phyloP scores from a whole-genome alignment of 2,329 filamentous ascomycete genomes.

The Talaromyces amestolkiae region DNA sequence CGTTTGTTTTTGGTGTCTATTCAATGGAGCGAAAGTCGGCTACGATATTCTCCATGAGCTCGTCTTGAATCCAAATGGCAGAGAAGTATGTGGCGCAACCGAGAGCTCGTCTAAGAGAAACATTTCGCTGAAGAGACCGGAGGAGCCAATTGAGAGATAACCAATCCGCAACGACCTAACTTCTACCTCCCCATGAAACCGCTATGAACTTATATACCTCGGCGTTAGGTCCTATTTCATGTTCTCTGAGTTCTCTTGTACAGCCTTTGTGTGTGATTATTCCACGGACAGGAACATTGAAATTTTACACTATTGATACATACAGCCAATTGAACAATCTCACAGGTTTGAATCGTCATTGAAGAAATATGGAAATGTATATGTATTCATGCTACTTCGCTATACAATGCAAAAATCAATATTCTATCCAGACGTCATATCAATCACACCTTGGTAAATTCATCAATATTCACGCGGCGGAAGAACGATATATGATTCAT shows the following conservation, averaged over 20 bases:
- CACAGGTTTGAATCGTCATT: neutral
- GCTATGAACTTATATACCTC: constrained; percentile 13
- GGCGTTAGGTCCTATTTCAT: constrained; percentile 6
- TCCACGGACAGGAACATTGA: neutral
- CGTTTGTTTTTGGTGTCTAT: neutral
- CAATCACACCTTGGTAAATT: constrained; percentile 33
- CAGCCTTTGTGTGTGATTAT: neutral
- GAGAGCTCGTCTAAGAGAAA: neutral
- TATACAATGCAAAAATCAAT: neutral
- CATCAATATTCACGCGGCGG: constrained; percentile 43
- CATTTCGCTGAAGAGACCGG: neutral
- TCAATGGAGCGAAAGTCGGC: too few species aligned
- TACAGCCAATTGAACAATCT: neutral
- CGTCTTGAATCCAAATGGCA: too few species aligned
- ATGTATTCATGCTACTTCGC: neutral
- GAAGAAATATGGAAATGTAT: neutral
- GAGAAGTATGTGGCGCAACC: too few species aligned
- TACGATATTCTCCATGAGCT: too few species aligned
- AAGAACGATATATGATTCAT: constrained; percentile 48
- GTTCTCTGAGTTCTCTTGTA: neutral
- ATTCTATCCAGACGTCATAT: neutral
- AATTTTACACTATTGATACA: neutral
- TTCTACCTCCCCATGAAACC: neutral
- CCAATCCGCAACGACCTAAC: neutral
- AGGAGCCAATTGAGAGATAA: neutral